phyloP scores from a whole-genome alignment of 208 protist genomes.

The Wallacemonas sp. region DNA sequence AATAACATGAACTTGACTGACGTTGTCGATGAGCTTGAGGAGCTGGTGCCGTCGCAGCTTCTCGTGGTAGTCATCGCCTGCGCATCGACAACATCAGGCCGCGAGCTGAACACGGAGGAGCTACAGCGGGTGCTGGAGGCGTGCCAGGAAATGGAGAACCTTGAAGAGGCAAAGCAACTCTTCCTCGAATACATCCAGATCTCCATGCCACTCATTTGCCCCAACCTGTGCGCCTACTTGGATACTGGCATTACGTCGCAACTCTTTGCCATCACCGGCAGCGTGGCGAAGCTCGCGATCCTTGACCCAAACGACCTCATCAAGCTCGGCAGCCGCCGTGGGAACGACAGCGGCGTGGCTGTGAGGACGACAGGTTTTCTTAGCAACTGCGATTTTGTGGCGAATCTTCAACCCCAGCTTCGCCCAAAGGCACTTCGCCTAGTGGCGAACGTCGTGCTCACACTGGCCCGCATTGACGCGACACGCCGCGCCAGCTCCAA shows the following conservation, averaged over 20 bases:
- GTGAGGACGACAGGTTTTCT: slow-evolving; percentile 87
- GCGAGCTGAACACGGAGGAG: slow-evolving; percentile 61
- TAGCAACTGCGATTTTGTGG: slow-evolving; percentile 83
- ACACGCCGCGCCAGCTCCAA: slow-evolving; percentile 71
- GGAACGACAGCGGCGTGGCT: slow-evolving; percentile 56
- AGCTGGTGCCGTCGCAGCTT: slow-evolving; percentile 84
- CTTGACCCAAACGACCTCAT: slow-evolving; percentile 75
- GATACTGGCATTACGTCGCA: slow-evolving; percentile 92
- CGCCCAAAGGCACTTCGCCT: slow-evolving; percentile 85
- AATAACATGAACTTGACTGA: slow-evolving; percentile 81
- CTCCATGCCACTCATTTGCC: slow-evolving; percentile 91
- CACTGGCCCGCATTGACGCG: slow-evolving; percentile 83
- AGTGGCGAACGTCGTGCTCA: slow-evolving; percentile 54
- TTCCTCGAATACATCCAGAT: slow-evolving; percentile 93
- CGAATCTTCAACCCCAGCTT: slow-evolving; percentile 78
- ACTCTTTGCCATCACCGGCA: slow-evolving; percentile 86
- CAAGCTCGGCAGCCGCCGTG: slow-evolving; percentile 71
- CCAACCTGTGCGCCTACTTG: slow-evolving; percentile 91
- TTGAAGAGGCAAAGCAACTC: slow-evolving; percentile 91
- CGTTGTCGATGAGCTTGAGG: slow-evolving; percentile 71
- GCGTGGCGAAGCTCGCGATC: slow-evolving; percentile 63
- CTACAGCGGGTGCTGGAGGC: slow-evolving; percentile 69
- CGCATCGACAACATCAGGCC: slow-evolving; percentile 84
- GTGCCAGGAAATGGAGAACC: slow-evolving; percentile 88
- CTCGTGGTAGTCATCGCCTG: slow-evolving; percentile 85